Evolutionary conservation across 2,329 filamentous ascomycete species (phyloP).

Genomic region (Pestalotiopsis sp.): DNA sequence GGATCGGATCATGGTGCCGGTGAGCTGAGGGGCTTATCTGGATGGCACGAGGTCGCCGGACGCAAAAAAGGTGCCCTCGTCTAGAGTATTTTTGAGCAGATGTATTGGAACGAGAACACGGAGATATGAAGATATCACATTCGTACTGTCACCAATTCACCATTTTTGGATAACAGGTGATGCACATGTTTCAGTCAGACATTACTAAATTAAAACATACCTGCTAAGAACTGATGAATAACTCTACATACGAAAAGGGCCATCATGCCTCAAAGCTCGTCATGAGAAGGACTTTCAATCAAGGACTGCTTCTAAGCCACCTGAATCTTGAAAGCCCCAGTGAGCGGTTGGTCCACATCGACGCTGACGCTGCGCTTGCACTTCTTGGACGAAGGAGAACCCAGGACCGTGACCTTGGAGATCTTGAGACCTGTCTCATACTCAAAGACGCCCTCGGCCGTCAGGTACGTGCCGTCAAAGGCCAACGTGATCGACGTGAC

Average conservation of each 20-base stretch:
- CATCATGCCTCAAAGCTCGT: background rate
- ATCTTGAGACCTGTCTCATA: constrained; percentile 47
- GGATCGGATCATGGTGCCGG: constrained; percentile 54
- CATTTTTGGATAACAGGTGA: too few species aligned
- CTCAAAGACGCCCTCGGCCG: constrained; percentile 52
- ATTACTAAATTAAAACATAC: background rate
- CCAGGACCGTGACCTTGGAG: constrained; percentile 49
- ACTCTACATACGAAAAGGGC: background rate
- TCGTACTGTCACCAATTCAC: too few species aligned
- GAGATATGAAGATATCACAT: too few species aligned
- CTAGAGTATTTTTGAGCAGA: too few species aligned
- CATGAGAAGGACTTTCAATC: background rate
- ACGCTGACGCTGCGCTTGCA: background rate
- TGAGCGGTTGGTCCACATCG: constrained; percentile 3
- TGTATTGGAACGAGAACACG: too few species aligned
- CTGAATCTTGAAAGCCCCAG: constrained; percentile 5
- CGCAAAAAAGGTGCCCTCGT: too few species aligned
- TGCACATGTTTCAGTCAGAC: background rate
- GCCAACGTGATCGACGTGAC: constrained; percentile 61
- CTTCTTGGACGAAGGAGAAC: background rate
- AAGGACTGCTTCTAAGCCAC: background rate
- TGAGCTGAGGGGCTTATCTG: constrained; percentile 12
- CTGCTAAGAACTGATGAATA: background rate
- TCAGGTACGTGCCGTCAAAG: constrained; percentile 55
- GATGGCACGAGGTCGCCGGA: too few species aligned